Evolutionary conservation across 164 flowering plant genomes (phyloP).

Genomic region (Macadamia integrifolia): DNA sequence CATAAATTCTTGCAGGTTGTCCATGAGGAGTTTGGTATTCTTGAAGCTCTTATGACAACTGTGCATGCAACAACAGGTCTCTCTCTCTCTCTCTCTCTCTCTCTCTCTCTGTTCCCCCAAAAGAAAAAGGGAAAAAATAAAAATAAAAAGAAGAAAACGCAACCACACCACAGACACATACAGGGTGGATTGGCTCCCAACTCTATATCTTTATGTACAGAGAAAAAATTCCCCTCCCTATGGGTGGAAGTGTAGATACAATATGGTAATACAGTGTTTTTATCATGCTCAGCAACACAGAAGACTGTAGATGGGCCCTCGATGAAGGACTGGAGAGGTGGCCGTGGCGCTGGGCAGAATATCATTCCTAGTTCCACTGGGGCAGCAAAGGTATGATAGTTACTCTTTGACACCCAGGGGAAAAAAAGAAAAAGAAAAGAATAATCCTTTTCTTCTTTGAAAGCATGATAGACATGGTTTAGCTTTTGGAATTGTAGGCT

Average conservation of each 20-base stretch:
- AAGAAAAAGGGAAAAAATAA: too few relatives aligned
- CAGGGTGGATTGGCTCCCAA: background rate
- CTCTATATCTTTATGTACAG: too few relatives aligned
- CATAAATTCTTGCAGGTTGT: slow-evolving; percentile 52
- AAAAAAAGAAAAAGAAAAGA: too few relatives aligned
- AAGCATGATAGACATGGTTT: background rate
- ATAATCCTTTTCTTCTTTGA: too few relatives aligned
- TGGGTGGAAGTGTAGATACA: too few relatives aligned
- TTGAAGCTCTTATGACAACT: slow-evolving; percentile 95
- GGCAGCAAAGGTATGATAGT: slow-evolving; percentile 78
- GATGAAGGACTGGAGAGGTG: slow-evolving; percentile 98
- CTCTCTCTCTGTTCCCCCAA: background rate
- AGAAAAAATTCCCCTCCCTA: too few relatives aligned
- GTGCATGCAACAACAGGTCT: slow-evolving; percentile 99
- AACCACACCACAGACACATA: background rate
- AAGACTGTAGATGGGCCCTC: slow-evolving; percentile 98
- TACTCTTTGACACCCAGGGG: too few relatives aligned
- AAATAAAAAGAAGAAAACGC: too few relatives aligned
- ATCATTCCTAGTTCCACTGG: slow-evolving; percentile 99
- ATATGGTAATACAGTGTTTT: background rate
- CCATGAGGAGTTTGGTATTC: slow-evolving; percentile 95
- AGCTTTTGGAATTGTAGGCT: slow-evolving; percentile 44
- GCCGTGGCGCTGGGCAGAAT: slow-evolving; percentile 93
- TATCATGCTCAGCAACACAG: slow-evolving; percentile 71
- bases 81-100: slow-evolving; percentile 12